Evolutionary conservation across 2,329 filamentous ascomycete genomes (phyloP).

Genomic region (Verticillium tricorpus): DNA sequence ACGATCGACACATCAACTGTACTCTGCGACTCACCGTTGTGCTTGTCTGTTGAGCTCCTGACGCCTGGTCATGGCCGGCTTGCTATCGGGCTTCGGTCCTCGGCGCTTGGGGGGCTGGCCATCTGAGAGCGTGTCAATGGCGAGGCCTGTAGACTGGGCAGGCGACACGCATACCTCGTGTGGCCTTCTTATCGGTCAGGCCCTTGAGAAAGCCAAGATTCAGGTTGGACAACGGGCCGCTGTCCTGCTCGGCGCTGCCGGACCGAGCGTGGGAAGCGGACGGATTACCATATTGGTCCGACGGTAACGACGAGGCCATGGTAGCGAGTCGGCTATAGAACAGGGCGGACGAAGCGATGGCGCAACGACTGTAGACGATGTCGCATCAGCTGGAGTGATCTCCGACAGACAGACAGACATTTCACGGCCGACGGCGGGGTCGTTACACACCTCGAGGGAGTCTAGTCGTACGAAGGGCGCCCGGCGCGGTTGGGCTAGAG

Average conservation of each 20-base stretch:
- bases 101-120: constrained; percentile 82
- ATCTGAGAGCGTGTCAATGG: constrained; percentile 44
- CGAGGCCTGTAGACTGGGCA: background rate
- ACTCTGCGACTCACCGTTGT: constrained; percentile 64
- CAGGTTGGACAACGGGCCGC: constrained; percentile 36
- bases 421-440: background rate
- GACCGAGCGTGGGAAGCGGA: constrained; percentile 18
- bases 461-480: background rate
- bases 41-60: constrained; percentile 95
- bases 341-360: background rate
- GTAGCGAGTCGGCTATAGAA: background rate
- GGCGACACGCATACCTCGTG: constrained; percentile 54
- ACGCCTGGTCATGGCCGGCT: constrained; percentile 83
- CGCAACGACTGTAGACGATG: background rate
- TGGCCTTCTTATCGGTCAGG: constrained; percentile 68
- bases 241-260: constrained; percentile 25
- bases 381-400: background rate
- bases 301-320: constrained; percentile 46
- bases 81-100: constrained; percentile 94
- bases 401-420: background rate
- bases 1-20: no score
- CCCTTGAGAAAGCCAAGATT: constrained; percentile 62
- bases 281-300: constrained; percentile 24
- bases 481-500: background rate
- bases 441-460: background rate